Percentiles rank a stretch among this genome's conserved stretches.
Conservation (phyloP, 768 basidiomycete species). For the Gelatoporia subvermispora region DNA sequence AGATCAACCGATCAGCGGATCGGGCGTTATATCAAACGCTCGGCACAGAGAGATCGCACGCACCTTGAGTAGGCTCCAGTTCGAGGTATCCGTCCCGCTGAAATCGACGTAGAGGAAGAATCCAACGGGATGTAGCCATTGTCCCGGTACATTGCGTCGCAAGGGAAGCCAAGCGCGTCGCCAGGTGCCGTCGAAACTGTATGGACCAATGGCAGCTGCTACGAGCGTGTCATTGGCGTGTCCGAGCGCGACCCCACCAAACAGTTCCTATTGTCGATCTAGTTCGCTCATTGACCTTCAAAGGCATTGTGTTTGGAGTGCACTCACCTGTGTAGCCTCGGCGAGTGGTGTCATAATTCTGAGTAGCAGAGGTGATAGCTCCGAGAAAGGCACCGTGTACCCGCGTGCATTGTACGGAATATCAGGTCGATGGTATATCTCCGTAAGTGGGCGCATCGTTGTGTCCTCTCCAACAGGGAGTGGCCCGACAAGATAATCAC, state of each 20-base stretch:
- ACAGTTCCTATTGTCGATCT: slow-evolving; percentile 37
- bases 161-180: slow-evolving; percentile 50
- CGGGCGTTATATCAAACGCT: background rate
- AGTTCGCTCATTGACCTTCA: slow-evolving; percentile 1
- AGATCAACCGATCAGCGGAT: background rate
- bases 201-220: slow-evolving; percentile 42
- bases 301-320: background rate
- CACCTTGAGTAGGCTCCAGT: slow-evolving; percentile 53
- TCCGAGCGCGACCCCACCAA: slow-evolving; percentile 40
- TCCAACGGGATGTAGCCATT: slow-evolving; percentile 49
- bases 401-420: slow-evolving; percentile 54
- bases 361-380: slow-evolving; percentile 29
- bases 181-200: slow-evolving; percentile 58
- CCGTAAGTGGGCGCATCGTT: slow-evolving; percentile 35
- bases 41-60: background rate
- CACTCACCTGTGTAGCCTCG: slow-evolving; percentile 37
- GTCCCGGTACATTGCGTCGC: slow-evolving; percentile 44
- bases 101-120: slow-evolving; percentile 57
- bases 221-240: slow-evolving; percentile 45
- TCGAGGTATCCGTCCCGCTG: slow-evolving; percentile 44
- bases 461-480: slow-evolving; percentile 42
- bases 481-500: slow-evolving; percentile 56
- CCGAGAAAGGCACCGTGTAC: slow-evolving; percentile 22
- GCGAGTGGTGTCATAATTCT: slow-evolving; percentile 32
- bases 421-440: slow-evolving; percentile 47